A percentile compares a stretch with the other conserved stretches of the same genome.
These are phyloP conservation scores for Panicum miliaceum DNA, from an alignment of 176 grass and related monocot genomes.

Conservation along the genomic window DNA sequence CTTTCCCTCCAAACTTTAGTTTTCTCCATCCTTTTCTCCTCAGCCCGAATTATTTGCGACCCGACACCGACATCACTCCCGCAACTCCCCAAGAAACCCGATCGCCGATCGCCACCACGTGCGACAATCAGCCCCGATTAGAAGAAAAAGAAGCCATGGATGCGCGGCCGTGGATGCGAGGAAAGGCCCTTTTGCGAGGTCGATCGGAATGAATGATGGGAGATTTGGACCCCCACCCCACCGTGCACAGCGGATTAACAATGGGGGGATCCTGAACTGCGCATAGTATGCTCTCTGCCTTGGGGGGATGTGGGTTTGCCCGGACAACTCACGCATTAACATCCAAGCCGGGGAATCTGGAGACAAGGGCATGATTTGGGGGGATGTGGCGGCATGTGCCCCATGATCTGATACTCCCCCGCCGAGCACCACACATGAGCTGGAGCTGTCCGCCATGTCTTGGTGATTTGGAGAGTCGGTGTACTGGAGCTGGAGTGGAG, in stretches of 20 bases:
- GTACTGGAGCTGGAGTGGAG: not conserved
- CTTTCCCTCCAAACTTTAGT: not conserved
- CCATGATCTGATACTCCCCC: conserved; percentile 51
- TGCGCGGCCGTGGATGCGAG: conserved; percentile 28
- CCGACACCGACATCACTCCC: conserved; percentile 29
- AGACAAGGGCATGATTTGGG: conserved; percentile 58
- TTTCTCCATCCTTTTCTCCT: not conserved
- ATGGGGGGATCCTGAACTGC: conserved; percentile 33
- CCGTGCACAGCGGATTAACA: conserved; percentile 28
- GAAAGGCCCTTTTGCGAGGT: conserved; percentile 30
- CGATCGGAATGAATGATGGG: conserved; percentile 17
- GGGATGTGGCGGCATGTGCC: conserved; percentile 49
- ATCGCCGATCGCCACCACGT: conserved; percentile 40
- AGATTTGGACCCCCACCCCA: not conserved
- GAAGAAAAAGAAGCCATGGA: conserved; percentile 22
- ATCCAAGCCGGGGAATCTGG: conserved; percentile 59
- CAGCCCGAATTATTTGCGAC: conserved; percentile 33
- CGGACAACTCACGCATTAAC: conserved; percentile 57
- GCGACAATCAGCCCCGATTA: conserved; percentile 31
- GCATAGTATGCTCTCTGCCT: conserved; percentile 45
- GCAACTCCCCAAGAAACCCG: conserved; percentile 44
- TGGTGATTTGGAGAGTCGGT: not conserved
- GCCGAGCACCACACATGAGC: conserved; percentile 41
- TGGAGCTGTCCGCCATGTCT: conserved; percentile 52
- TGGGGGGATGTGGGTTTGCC: conserved; percentile 40